phyloP scores from a whole-genome alignment of 306 rosid genomes.

The Corylus heterophylla region DNA sequence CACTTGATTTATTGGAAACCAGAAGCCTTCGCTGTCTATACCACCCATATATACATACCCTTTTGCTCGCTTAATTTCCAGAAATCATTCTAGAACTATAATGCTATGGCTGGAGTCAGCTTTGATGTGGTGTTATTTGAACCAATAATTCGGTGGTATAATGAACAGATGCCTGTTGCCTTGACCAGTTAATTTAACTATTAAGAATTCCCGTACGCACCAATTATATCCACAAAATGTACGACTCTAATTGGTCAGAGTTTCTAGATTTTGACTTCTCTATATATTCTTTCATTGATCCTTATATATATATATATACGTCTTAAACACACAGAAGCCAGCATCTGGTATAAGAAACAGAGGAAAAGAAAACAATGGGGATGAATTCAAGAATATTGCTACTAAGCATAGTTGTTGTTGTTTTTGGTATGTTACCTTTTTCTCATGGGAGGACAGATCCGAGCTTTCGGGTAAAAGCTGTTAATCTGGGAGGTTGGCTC shows the following conservation, averaged over 20 bases:
- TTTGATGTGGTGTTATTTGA: too few species aligned
- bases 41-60: too few species aligned
- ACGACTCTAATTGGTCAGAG: slow-evolving; percentile 7
- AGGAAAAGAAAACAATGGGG: slow-evolving; percentile 15
- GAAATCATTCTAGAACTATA: too few species aligned
- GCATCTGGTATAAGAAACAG: background rate
- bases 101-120: too few species aligned
- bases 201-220: background rate
- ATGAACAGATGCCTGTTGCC: too few species aligned
- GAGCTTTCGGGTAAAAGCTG: slow-evolving; percentile 44
- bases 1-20: too few species aligned
- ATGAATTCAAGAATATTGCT: slow-evolving; percentile 27
- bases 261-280: background rate
- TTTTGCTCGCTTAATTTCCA: too few species aligned
- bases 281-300: background rate
- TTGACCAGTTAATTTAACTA: too few species aligned
- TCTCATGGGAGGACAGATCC: slow-evolving; percentile 26
- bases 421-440: slow-evolving; percentile 11
- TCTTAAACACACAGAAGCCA: background rate
- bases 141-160: background rate
- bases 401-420: slow-evolving; percentile 19
- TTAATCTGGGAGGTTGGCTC: slow-evolving; percentile 81
- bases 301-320: background rate
- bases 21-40: too few species aligned
- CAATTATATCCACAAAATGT: background rate